Percentiles rank a stretch among this genome's conserved stretches.
Evolutionary conservation across 805 yeast species (phyloP).

Genomic region (Candida suzukii): DNA sequence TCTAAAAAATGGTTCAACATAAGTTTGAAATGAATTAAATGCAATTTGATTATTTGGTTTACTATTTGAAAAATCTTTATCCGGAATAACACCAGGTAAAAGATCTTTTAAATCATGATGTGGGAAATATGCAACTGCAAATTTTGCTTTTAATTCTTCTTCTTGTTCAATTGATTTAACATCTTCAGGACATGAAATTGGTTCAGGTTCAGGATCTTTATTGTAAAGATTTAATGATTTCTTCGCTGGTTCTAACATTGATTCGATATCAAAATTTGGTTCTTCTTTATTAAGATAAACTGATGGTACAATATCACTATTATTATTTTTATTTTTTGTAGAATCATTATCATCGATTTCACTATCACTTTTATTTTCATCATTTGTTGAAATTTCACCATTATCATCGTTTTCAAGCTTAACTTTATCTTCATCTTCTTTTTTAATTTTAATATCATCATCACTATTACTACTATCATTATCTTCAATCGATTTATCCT

Average conservation of each 20-base stretch:
- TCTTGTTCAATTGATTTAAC: conserved; percentile 53
- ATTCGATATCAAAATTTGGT: conserved; percentile 13
- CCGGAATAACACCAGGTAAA: conserved; percentile 86
- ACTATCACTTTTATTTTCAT: not conserved
- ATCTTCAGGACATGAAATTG: conserved; percentile 63
- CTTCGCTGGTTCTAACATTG: conserved; percentile 13
- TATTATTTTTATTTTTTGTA: conserved; percentile 3
- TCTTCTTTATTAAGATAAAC: conserved; percentile 22
- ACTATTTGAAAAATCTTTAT: conserved; percentile 73
- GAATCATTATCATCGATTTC: conserved; percentile 1
- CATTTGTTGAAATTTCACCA: not conserved
- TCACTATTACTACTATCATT: conserved; percentile 2
- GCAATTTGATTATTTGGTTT: conserved; percentile 91
- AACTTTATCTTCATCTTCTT: not conserved
- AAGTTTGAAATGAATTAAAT: conserved; percentile 78
- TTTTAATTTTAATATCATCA: not conserved
- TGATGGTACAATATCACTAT: conserved; percentile 35
- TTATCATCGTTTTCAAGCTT: conserved; percentile 7
- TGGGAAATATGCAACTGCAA: conserved; percentile 90
- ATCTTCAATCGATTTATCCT: conserved; percentile 2
- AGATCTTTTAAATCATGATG: conserved; percentile 62
- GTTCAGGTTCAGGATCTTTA: conserved; percentile 61
- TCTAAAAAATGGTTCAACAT: conserved; percentile 80
- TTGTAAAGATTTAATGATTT: conserved; percentile 16
- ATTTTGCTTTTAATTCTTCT: conserved; percentile 64